Base-by-base conservation (phyloP, 2,329 filamentous ascomycete species). In the Pseudogymnoascus sp. region DNA sequence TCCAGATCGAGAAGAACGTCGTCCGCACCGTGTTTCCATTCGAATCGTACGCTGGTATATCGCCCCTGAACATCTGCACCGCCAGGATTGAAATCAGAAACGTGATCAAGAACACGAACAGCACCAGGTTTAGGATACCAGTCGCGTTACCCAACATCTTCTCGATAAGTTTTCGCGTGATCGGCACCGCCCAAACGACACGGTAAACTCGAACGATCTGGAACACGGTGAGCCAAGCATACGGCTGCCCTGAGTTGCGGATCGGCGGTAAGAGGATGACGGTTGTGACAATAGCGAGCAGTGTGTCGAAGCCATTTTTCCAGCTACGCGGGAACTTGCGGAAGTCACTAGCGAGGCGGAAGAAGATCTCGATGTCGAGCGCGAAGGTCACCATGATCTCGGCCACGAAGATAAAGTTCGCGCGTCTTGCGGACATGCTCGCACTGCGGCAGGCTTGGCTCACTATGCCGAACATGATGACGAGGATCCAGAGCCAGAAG, bases 91-190 rank as follows among this genome's bases (percentile, higher is more conserved):
- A 89, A 69, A 93, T 90, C 54, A 99, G 81, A 71, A 96, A 97
- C 0, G 93, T 97, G 72, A 97, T 90, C 61, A 99, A 80, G 72
- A 97, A 96, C 71, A 99, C 92, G 73, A 99, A 99, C 16, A 97
- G 80, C 77, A 99, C 96, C 66, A 99, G 79, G 73, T 99, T 99
- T 40, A 90, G 83, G 66, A 99, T 88, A 89, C 96, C 96, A 51
- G 87, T 85, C 4, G 92, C 88, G 73, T 97, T 97, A 66, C 95
- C 89, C 65, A 99, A 82, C 2, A 99, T 95, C 36, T 96, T 82
- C 68, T 89, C 79, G 72, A 99, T 95, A 62, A 99, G 83, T 67
- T 92, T 88, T 67, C 90, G 83, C 0, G 93, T 99, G 69, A 97
- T 85, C 4, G 92, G 87, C 45, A 99, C 85, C 14, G 91, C 92